phyloP scores from a whole-genome alignment of 2,329 filamentous ascomycete species.

The Aspergillus calidoustus region DNA sequence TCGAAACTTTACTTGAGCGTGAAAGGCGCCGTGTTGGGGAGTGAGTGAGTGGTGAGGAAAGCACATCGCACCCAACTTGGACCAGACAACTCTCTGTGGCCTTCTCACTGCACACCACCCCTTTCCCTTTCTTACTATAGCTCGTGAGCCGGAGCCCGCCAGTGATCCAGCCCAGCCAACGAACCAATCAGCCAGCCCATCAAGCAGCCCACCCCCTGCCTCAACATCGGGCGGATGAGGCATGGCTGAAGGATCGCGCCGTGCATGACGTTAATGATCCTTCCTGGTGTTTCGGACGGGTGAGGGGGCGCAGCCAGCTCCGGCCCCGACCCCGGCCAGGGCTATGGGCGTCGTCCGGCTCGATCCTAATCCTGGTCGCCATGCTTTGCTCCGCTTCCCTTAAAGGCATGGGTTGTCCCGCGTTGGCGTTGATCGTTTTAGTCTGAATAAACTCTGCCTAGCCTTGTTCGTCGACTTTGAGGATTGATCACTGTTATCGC shows the following conservation, averaged over 20 bases:
- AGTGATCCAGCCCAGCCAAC: not conserved
- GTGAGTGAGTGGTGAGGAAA: too few relatives aligned
- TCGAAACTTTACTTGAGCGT: too few relatives aligned
- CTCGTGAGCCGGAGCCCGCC: too few relatives aligned
- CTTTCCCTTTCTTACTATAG: too few relatives aligned
- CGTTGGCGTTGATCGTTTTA: not conserved
- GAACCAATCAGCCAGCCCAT: too few relatives aligned
- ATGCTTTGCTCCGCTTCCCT: not conserved
- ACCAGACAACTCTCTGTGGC: too few relatives aligned
- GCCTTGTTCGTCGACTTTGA: not conserved
- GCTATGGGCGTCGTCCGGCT: not conserved
- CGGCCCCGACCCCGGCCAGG: not conserved
- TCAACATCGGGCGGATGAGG: not conserved
- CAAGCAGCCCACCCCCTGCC: not conserved
- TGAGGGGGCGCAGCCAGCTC: conserved; percentile 7
- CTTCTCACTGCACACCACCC: too few relatives aligned
- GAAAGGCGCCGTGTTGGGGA: too few relatives aligned
- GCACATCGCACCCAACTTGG: too few relatives aligned
- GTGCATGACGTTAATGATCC: conserved; percentile 20
- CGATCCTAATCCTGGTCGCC: too few relatives aligned
- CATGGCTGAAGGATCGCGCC: not conserved
- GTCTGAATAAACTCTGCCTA: not conserved
- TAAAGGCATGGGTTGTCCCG: not conserved
- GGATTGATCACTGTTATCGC: too few relatives aligned
- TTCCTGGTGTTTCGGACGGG: not conserved